Conservation (phyloP, 139 green algal species). For the Ettlia oleoabundans region DNA sequence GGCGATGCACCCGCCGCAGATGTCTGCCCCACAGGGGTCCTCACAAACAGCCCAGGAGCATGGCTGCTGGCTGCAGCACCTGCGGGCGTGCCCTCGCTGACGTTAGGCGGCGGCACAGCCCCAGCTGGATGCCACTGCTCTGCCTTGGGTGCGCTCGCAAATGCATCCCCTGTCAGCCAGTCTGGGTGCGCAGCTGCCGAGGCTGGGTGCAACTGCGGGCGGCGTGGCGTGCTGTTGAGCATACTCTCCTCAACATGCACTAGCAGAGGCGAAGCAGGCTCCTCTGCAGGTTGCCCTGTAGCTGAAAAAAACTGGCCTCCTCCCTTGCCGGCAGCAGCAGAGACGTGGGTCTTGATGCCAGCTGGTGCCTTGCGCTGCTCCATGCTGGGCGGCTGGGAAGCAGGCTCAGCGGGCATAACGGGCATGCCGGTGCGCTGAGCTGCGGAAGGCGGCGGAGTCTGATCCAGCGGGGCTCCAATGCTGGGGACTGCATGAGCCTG, state of each 20-base stretch:
- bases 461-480: not conserved
- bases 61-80: not conserved
- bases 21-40: not conserved
- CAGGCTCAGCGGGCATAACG: no score
- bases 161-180: not conserved
- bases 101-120: not conserved
- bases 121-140: no score
- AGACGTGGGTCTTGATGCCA: no score
- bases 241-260: constrained; percentile 2
- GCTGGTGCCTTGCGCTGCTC: no score
- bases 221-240: not conserved
- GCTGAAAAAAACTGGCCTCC: no score
- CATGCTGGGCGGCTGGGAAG: no score
- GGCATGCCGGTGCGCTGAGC: no score
- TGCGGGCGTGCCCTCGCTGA: not conserved
- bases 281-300: no score
- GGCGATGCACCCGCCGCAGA: not conserved
- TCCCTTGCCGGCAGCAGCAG: no score
- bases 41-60: not conserved
- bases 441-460: no score
- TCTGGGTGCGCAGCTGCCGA: not conserved
- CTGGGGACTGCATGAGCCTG: not conserved
- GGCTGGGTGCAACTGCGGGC: no score
- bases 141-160: no score
- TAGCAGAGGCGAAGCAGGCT: constrained; percentile 11